phyloP scores from a whole-genome alignment of 169 alveolate genomes.

The Eimeria tenella region DNA sequence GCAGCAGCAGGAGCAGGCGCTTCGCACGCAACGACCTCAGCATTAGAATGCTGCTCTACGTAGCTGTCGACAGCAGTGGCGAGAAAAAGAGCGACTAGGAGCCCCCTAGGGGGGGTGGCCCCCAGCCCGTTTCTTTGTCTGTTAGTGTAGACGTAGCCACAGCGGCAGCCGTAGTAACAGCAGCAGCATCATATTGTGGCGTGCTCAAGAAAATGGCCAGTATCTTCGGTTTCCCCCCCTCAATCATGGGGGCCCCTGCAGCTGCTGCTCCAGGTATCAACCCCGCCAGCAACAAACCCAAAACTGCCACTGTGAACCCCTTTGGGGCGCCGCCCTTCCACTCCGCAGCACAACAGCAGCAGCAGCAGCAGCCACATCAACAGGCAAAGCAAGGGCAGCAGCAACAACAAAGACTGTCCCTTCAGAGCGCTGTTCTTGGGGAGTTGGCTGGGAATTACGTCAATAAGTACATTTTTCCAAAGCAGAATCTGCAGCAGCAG shows the following conservation, averaged over 20 bases:
- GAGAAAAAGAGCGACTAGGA: too few relatives aligned
- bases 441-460: too few relatives aligned
- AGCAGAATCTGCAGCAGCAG: not conserved
- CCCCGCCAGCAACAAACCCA: not conserved
- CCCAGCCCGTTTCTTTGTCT: not conserved
- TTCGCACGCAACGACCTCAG: not conserved
- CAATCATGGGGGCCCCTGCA: not conserved
- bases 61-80: not conserved
- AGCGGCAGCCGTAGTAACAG: not conserved
- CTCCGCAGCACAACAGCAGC: not conserved
- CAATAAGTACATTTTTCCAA: not conserved
- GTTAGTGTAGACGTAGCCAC: not conserved
- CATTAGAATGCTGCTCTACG: not conserved
- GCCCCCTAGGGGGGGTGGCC: too few relatives aligned
- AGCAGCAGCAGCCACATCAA: constrained; percentile 13
- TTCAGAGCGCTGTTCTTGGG: too few relatives aligned
- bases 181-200: not conserved
- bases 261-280: not conserved
- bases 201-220: not conserved
- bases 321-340: constrained; percentile 10
- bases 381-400: not conserved
- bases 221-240: not conserved
- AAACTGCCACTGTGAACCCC: not conserved
- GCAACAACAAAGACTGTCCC: not conserved
- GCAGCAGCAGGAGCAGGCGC: not conserved